Percentiles rank a stretch among this genome's conserved stretches.
These are phyloP conservation scores for Exophiala sideris DNA, from an alignment of 2,329 filamentous ascomycete genomes.

Conservation along the genomic window DNA sequence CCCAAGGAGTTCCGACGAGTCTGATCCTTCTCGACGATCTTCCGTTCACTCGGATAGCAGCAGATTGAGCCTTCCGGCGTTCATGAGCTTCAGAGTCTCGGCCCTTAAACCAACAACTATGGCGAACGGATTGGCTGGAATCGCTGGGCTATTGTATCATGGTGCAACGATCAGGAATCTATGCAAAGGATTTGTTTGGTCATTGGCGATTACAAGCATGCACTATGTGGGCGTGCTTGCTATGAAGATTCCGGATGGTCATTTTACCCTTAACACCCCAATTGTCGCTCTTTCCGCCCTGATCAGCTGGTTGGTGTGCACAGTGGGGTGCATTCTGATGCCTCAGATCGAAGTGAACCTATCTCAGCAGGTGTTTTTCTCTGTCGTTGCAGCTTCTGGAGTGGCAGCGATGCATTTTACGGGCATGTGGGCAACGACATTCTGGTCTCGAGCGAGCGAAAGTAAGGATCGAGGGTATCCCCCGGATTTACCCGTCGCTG, in stretches of 20 bases:
- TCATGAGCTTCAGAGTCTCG: conserved; percentile 18
- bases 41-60: conserved; percentile 14
- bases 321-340: conserved; percentile 34
- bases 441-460: conserved; percentile 30
- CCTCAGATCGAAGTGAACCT: conserved; percentile 34
- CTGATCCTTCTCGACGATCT: conserved; percentile 4
- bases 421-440: conserved; percentile 33
- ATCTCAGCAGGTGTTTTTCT: conserved; percentile 33
- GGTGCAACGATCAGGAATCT: conserved; percentile 30
- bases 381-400: conserved; percentile 33
- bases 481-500: conserved; percentile 31
- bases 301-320: conserved; percentile 35
- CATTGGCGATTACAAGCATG: conserved; percentile 34
- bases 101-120: conserved; percentile 2
- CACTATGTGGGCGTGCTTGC: conserved; percentile 34
- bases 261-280: conserved; percentile 27
- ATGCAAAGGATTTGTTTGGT: conserved; percentile 34
- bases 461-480: conserved; percentile 33
- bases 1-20: conserved; percentile 13
- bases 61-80: conserved; percentile 13
- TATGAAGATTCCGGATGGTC: conserved; percentile 33
- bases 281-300: conserved; percentile 32
- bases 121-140: conserved; percentile 12
- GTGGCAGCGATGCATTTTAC: conserved; percentile 38
- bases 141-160: conserved; percentile 23